A percentile compares a stretch with the other conserved stretches of the same genome.
Evolutionary conservation across 306 rosid species (phyloP).

Genomic region (Potentilla sterilis): DNA sequence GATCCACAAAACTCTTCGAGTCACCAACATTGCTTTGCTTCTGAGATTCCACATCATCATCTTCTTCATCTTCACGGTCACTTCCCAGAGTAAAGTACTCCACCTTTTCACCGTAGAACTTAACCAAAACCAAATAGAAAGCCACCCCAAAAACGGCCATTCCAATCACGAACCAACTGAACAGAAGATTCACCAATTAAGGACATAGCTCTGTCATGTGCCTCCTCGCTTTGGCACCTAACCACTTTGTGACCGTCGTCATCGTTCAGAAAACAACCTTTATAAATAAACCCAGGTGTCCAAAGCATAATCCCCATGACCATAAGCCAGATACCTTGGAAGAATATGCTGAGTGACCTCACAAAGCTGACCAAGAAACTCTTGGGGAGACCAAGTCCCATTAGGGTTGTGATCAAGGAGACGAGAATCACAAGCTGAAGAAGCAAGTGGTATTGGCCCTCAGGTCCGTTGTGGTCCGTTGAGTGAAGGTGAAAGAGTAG

Average conservation of each 20-base stretch:
- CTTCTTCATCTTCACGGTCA: conserved; percentile 31
- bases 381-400: conserved; percentile 47
- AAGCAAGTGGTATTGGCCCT: conserved; percentile 77
- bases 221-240: conserved; percentile 37
- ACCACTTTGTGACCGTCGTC: conserved; percentile 71
- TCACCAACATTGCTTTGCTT: conserved; percentile 29
- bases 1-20: conserved; percentile 41
- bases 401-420: conserved; percentile 44
- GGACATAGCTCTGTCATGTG: conserved; percentile 62
- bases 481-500: conserved; percentile 78
- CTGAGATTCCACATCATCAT: conserved; percentile 59
- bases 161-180: conserved; percentile 63
- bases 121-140: conserved; percentile 43
- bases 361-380: conserved; percentile 63
- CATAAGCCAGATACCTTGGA: conserved; percentile 73
- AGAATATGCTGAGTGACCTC: conserved; percentile 52
- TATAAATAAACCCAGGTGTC: conserved; percentile 55
- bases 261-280: conserved; percentile 56
- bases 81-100: conserved; percentile 40
- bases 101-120: conserved; percentile 29
- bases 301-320: conserved; percentile 69
- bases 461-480: conserved; percentile 73
- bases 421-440: conserved; percentile 44
- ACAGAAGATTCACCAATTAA: conserved; percentile 58
- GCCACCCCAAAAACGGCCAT: conserved; percentile 39